Conservation (phyloP, 306 rosid genomes). For the Arachis hypogaea region DNA sequence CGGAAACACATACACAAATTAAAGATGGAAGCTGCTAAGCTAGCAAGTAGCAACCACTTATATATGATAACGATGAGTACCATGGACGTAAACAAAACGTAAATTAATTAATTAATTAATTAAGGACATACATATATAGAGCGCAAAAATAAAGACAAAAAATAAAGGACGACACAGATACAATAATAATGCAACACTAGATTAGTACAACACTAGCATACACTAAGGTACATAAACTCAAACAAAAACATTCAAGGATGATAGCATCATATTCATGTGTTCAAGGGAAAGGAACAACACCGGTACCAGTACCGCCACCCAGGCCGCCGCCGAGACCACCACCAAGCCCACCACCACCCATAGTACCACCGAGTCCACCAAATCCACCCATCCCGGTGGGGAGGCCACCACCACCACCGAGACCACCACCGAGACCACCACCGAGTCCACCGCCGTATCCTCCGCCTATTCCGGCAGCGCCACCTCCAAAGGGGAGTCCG, state of each 20-base stretch:
- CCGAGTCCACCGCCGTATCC: conserved; percentile 45
- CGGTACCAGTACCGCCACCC: conserved; percentile 34
- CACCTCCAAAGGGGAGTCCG: conserved; percentile 79
- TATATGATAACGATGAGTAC: too few species aligned
- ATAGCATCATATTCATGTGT: not conserved
- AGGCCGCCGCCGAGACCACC: conserved; percentile 37
- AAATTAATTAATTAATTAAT: too few species aligned
- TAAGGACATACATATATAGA: too few species aligned
- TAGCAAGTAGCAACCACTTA: too few species aligned
- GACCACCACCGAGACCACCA: conserved; percentile 49
- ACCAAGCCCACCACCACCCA: conserved; percentile 44
- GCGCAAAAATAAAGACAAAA: too few species aligned
- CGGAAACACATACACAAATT: too few species aligned
- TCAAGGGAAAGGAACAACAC: conserved; percentile 65
- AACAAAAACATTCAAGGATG: not conserved
- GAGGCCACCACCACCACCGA: conserved; percentile 46
- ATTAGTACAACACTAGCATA: too few species aligned
- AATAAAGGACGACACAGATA: too few species aligned
- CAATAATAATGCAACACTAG: too few species aligned
- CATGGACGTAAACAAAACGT: too few species aligned
- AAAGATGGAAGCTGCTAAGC: too few species aligned
- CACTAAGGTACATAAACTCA: not conserved
- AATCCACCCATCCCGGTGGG: conserved; percentile 42
- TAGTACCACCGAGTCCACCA: conserved; percentile 47
- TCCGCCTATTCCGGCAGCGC: conserved; percentile 57